phyloP scores from a whole-genome alignment of 2,329 filamentous ascomycete species.

The Beauveria rudraprayagi region DNA sequence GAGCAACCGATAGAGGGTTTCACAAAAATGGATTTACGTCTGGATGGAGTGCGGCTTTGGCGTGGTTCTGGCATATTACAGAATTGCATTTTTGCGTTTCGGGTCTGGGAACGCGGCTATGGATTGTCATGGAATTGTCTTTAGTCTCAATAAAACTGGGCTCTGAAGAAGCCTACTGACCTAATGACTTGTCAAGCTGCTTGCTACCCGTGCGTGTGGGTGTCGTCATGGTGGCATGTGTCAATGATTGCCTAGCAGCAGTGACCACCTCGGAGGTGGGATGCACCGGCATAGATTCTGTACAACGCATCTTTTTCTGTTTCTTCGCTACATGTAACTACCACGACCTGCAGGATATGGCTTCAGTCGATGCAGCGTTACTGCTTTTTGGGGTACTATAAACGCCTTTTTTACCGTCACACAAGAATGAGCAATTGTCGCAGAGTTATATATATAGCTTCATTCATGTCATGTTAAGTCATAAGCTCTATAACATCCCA shows the following conservation, averaged over 20 bases:
- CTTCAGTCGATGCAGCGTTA: too few species aligned
- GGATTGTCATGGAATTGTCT: constrained; percentile 33
- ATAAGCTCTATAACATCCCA: constrained; percentile 1
- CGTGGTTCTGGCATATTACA: constrained; percentile 39
- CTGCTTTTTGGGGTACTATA: too few species aligned
- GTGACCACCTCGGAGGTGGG: neutral
- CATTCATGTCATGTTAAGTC: constrained; percentile 1
- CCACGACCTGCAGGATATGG: too few species aligned
- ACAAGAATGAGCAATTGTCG: neutral
- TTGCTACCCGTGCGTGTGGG: neutral
- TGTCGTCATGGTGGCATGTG: neutral
- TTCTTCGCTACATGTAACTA: too few species aligned
- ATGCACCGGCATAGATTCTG: too few species aligned
- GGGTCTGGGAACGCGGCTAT: constrained; percentile 38
- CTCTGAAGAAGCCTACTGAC: constrained; percentile 20
- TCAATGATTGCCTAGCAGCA: neutral
- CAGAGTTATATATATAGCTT: neutral
- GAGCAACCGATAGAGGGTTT: constrained; percentile 89
- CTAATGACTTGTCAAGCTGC: neutral
- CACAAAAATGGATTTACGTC: constrained; percentile 20
- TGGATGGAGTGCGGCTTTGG: constrained; percentile 33
- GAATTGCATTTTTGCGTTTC: constrained; percentile 39
- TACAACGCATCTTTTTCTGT: too few species aligned
- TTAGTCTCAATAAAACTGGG: constrained; percentile 37
- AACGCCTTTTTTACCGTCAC: too few species aligned